phyloP scores from a whole-genome alignment of 2,329 filamentous ascomycete genomes.

The Fusarium haematococcum region DNA sequence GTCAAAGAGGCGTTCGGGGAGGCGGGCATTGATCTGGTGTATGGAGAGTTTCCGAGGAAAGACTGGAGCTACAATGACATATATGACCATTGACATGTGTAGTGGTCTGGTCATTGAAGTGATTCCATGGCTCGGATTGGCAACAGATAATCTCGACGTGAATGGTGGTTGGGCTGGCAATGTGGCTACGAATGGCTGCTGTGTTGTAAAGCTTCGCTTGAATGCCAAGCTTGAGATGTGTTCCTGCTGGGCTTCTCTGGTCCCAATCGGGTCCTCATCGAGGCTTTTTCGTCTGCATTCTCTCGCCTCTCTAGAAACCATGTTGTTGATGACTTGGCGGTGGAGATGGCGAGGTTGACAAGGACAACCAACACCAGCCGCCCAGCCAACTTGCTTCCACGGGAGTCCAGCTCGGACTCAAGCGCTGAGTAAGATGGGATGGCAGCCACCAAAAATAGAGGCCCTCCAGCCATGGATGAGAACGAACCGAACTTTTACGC shows the following conservation, averaged over 20 bases:
- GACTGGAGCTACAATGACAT: background rate
- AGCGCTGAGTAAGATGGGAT: conserved; percentile 24
- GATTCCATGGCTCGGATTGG: background rate
- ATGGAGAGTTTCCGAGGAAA: background rate
- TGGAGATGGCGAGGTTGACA: background rate
- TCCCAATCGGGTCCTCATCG: background rate
- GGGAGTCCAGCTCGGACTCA: background rate
- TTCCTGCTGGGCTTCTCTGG: background rate
- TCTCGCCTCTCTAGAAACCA: background rate
- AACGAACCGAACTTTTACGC: background rate
- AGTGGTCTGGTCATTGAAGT: background rate
- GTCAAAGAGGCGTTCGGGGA: background rate
- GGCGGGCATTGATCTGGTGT: background rate
- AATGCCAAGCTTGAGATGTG: background rate
- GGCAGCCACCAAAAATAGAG: background rate
- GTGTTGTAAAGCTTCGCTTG: background rate
- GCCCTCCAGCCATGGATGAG: background rate
- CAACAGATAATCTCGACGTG: background rate
- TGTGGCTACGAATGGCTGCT: background rate
- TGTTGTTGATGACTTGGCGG: background rate
- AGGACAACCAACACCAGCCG: background rate
- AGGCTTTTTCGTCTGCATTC: background rate
- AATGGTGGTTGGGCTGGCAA: background rate
- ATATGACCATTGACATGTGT: background rate
- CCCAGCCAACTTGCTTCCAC: conserved; percentile 1